Conservation (phyloP, 2,329 filamentous ascomycete genomes). For the Aspergillus eucalypticola region DNA sequence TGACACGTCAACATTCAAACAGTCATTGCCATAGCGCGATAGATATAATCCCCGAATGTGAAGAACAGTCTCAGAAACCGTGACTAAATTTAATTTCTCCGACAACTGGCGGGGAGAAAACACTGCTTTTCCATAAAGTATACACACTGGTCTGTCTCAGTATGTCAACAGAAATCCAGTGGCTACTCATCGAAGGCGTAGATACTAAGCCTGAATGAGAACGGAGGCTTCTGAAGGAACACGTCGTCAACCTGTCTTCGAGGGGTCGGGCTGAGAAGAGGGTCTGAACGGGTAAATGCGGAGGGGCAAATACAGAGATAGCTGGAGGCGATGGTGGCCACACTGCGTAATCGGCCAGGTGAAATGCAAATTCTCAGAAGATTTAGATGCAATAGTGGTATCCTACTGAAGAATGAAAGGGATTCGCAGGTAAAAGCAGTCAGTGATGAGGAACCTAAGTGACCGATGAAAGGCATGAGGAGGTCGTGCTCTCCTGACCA, state of each 20-base stretch:
- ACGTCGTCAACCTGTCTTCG: neutral
- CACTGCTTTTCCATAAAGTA: neutral
- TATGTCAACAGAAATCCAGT: neutral
- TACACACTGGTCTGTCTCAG: neutral
- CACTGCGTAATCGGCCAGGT: neutral
- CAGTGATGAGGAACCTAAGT: neutral
- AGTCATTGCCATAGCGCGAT: conserved; percentile 21
- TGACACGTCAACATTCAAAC: conserved; percentile 12
- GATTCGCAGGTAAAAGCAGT: neutral
- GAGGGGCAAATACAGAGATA: neutral
- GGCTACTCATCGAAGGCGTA: neutral
- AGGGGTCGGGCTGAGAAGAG: neutral
- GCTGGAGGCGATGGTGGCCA: neutral
- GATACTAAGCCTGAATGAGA: neutral
- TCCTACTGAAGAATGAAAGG: neutral
- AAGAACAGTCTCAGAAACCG: neutral
- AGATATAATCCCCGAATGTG: neutral
- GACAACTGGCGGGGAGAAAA: neutral
- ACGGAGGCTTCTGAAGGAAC: neutral
- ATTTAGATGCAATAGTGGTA: neutral
- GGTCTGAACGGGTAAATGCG: neutral
- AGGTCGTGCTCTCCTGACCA: conserved; percentile 5
- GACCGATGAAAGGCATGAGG: neutral
- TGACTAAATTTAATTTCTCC: neutral
- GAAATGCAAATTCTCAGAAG: neutral